Evolutionary conservation across 78 protist genomes (phyloP).

Genomic region (Salpingoeca rosetta): DNA sequence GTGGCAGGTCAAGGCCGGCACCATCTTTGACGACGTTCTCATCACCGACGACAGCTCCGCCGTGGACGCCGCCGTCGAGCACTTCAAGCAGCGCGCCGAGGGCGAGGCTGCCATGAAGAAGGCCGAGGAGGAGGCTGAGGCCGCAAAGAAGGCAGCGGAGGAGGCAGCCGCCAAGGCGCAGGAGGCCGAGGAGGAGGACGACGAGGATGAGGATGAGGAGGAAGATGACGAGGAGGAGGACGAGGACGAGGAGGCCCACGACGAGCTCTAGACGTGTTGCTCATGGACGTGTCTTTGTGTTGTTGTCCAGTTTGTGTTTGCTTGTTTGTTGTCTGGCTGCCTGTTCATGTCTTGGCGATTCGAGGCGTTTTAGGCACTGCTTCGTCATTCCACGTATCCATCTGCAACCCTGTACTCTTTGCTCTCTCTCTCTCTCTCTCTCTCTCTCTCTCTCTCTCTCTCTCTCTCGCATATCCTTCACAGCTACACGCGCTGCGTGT

Average conservation of each 20-base stretch:
- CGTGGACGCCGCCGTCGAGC: slow-evolving; percentile 54
- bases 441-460: background rate
- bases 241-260: background rate
- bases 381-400: too few relatives aligned
- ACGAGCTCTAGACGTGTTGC: background rate
- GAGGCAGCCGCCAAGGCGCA: slow-evolving; percentile 30
- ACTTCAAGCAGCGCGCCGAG: slow-evolving; percentile 30
- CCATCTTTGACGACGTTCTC: slow-evolving; percentile 93
- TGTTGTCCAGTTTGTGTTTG: too few relatives aligned
- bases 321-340: background rate
- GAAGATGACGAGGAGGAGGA: too few relatives aligned
- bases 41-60: slow-evolving; percentile 71
- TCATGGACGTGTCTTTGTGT: too few relatives aligned
- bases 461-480: background rate
- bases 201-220: too few relatives aligned
- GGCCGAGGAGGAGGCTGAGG: slow-evolving; percentile 25
- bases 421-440: background rate
- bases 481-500: too few relatives aligned
- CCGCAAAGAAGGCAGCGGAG: slow-evolving; percentile 32
- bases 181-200: slow-evolving; percentile 46
- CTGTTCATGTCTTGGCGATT: background rate
- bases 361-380: too few relatives aligned
- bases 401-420: background rate
- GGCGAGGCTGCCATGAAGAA: slow-evolving; percentile 62
- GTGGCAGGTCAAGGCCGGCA: slow-evolving; percentile 94